Conservation (phyloP, 208 protist species). For the Wallacemonas sp. region DNA sequence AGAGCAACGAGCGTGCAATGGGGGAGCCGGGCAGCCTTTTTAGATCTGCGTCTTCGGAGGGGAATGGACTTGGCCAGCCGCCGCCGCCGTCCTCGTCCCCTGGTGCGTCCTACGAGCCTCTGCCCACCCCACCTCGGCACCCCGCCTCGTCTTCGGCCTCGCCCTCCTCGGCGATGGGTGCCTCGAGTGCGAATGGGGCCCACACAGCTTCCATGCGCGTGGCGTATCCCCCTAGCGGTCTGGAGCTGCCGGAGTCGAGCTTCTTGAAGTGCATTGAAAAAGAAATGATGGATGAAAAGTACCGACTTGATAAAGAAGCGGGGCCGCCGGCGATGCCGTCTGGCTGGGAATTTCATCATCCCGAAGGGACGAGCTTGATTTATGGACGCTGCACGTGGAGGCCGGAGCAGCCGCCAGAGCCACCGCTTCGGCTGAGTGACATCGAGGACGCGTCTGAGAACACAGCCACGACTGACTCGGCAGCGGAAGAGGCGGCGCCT, state of each 20-base stretch:
- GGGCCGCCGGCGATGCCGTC: conserved; percentile 53
- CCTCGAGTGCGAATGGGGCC: not conserved
- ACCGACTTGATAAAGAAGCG: conserved; percentile 79
- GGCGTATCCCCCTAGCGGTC: conserved; percentile 46
- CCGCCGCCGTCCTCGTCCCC: not conserved
- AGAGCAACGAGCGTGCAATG: no score
- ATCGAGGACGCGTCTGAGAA: not conserved
- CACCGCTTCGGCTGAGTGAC: no score
- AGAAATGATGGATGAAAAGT: conserved; percentile 82
- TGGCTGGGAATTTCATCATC: conserved; percentile 81
- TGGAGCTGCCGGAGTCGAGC: conserved; percentile 55
- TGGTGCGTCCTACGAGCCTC: not conserved
- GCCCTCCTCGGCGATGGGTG: not conserved
- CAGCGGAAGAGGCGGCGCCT: not conserved
- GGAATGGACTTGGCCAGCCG: no score
- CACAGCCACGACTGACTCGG: not conserved
- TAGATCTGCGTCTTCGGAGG: no score
- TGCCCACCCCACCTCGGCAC: conserved; percentile 4
- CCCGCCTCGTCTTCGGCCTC: not conserved
- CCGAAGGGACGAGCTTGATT: conserved; percentile 63
- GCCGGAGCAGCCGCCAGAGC: conserved; percentile 26
- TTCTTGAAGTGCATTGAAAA: conserved; percentile 88
- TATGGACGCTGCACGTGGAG: conserved; percentile 73
- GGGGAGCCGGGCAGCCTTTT: no score
- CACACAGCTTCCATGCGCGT: conserved; percentile 39